These are phyloP conservation scores for Lactuca sativa DNA, from an alignment of 129 eudicot species.

Conservation along the genomic window DNA sequence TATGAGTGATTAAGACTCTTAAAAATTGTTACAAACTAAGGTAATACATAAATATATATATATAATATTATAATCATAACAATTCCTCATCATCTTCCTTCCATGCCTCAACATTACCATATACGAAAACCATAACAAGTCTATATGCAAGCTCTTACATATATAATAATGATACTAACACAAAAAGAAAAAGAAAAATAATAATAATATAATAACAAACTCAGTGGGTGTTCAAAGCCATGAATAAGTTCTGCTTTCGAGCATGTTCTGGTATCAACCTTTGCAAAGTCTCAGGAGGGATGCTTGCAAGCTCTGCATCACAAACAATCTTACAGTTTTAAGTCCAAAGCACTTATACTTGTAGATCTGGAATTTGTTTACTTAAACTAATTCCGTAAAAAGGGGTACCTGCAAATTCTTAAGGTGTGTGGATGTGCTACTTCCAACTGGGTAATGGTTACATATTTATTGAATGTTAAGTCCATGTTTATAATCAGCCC, in stretches of 20 bases:
- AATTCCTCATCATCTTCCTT: conserved; percentile 7
- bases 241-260: conserved; percentile 81
- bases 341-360: no score
- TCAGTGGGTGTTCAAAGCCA: conserved; percentile 76
- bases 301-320: conserved; percentile 72
- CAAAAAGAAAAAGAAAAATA: conserved; percentile 14
- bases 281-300: conserved; percentile 67
- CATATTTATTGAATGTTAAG: no score
- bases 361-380: no score
- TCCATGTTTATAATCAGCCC: no score
- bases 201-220: conserved; percentile 10
- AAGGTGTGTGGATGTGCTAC: no score
- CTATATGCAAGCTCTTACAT: conserved; percentile 10
- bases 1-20: background rate
- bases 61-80: background rate
- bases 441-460: no score
- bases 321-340: conserved; percentile 1
- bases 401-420: no score
- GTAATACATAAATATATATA: background rate
- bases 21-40: conserved; percentile 1
- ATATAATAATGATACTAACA: background rate
- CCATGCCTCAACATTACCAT: conserved; percentile 11
- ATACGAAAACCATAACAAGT: conserved; percentile 5
- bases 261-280: conserved; percentile 97
- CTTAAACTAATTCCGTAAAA: no score